These are phyloP conservation scores for Prunus mira DNA, from an alignment of 306 rosid genomes.

Conservation along the genomic window DNA sequence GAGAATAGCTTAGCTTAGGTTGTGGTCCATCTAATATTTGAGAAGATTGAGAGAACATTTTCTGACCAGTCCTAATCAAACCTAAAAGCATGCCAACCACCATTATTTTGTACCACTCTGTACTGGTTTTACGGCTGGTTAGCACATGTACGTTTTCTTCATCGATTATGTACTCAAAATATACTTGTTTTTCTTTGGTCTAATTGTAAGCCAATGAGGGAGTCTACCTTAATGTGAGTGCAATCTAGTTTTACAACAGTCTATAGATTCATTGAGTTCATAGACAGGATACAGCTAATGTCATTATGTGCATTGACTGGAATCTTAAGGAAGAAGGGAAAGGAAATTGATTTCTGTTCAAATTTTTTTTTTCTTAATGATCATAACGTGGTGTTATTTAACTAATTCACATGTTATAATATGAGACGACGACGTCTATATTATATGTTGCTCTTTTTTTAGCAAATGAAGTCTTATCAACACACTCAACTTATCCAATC, in stretches of 20 bases:
- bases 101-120: background rate
- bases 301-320: background rate
- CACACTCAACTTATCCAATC: too few relatives aligned
- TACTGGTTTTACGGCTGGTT: background rate
- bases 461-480: too few relatives aligned
- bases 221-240: background rate
- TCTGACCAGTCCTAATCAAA: background rate
- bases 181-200: too few relatives aligned
- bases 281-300: background rate
- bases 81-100: background rate
- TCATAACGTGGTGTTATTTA: background rate
- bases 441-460: too few relatives aligned
- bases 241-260: background rate
- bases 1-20: background rate
- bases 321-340: background rate
- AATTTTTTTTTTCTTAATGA: background rate
- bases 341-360: background rate
- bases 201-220: background rate
- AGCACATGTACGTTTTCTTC: background rate
- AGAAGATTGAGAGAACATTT: background rate
- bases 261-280: background rate
- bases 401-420: background rate
- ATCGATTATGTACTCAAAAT: background rate
- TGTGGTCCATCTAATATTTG: background rate
- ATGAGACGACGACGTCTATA: too few relatives aligned